Evolutionary conservation across 345 rosid genomes (phyloP).

Genomic region (Dipteronia dyeriana): DNA sequence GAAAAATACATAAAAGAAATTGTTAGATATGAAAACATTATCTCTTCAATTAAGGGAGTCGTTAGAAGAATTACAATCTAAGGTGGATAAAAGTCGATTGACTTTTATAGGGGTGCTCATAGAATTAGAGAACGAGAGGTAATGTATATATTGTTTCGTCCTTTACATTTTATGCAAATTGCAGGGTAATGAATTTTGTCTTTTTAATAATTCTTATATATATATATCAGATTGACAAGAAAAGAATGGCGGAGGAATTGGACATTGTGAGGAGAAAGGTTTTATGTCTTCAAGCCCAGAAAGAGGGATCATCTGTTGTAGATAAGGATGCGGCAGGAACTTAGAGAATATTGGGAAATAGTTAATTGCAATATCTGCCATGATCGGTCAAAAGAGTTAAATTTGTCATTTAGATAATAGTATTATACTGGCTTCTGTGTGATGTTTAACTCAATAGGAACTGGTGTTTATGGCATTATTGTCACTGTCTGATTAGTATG

Average conservation of each 20-base stretch:
- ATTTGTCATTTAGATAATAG: background rate
- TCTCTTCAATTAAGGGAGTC: conserved; percentile 67
- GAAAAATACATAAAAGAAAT: conserved; percentile 63
- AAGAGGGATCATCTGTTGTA: conserved; percentile 66
- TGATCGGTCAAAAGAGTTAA: conserved; percentile 89
- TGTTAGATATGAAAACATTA: conserved; percentile 56
- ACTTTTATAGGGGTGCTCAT: conserved; percentile 54
- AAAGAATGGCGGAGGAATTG: conserved; percentile 76
- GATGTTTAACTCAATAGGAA: background rate
- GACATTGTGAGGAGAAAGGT: conserved; percentile 68
- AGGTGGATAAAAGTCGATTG: conserved; percentile 54
- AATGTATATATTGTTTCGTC: conserved; percentile 10
- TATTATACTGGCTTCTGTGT: conserved; percentile 6
- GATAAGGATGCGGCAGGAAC: conserved; percentile 79
- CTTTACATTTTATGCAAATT: background rate
- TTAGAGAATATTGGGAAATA: conserved; percentile 81
- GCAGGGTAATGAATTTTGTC: conserved; percentile 14
- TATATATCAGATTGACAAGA: conserved; percentile 57
- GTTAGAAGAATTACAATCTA: conserved; percentile 63
- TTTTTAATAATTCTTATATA: no score
- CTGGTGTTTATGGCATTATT: background rate
- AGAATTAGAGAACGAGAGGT: conserved; percentile 80
- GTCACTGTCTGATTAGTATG: background rate
- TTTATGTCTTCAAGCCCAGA: conserved; percentile 52
- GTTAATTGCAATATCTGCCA: conserved; percentile 87